phyloP scores from a whole-genome alignment of 345 rosid genomes.

The Pistacia vera region DNA sequence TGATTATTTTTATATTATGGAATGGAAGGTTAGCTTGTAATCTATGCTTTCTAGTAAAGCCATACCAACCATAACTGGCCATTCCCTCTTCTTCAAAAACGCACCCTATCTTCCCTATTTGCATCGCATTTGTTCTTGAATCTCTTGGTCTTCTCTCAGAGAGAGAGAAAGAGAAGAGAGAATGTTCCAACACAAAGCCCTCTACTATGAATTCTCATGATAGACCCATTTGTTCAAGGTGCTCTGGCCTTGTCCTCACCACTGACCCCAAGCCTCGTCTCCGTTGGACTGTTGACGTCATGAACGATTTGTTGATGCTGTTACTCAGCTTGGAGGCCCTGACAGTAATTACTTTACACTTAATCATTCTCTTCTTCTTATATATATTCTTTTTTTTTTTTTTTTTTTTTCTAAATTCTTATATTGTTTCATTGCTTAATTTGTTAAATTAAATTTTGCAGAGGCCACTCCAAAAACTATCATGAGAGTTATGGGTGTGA shows the following conservation, averaged over 20 bases:
- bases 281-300: slow-evolving; percentile 99
- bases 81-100: slow-evolving; percentile 56
- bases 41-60: slow-evolving; percentile 21
- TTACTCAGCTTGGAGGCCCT: slow-evolving; percentile 98
- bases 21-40: slow-evolving; percentile 25
- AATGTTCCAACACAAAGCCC: slow-evolving; percentile 96
- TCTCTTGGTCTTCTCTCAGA: slow-evolving; percentile 39
- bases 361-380: not conserved
- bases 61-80: slow-evolving; percentile 17
- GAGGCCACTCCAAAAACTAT: slow-evolving; percentile 99
- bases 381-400: not conserved
- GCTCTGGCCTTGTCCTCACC: slow-evolving; percentile 99
- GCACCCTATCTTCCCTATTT: slow-evolving; percentile 84
- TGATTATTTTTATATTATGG: slow-evolving; percentile 14
- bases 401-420: not conserved
- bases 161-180: slow-evolving; percentile 44
- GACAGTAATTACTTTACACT: slow-evolving; percentile 57
- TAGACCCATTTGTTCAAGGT: slow-evolving; percentile 89
- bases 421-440: not conserved
- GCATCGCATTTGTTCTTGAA: slow-evolving; percentile 96
- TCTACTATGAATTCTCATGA: slow-evolving; percentile 91
- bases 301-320: slow-evolving; percentile 99
- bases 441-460: slow-evolving; percentile 23
- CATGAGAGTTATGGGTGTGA: slow-evolving; percentile 99
- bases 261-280: slow-evolving; percentile 99